phyloP scores from a whole-genome alignment of 1,139 yeast genomes.

The Scheffersomyces parashehatae region DNA sequence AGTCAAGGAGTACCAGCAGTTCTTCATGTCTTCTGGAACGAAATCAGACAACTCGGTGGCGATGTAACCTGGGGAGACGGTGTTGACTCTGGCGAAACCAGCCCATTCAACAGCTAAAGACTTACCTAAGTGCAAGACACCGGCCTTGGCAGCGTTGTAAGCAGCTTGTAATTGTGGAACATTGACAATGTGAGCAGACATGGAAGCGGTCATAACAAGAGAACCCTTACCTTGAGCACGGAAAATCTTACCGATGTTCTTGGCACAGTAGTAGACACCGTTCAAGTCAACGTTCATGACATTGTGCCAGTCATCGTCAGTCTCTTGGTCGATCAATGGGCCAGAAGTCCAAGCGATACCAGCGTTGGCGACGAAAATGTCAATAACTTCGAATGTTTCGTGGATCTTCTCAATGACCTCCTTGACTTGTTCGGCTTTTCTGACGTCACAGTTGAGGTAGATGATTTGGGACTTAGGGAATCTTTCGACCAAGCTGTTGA shows the following conservation, averaged over 20 bases:
- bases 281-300: conserved; percentile 46
- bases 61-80: conserved; percentile 34
- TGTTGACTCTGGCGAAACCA: conserved; percentile 32
- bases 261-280: conserved; percentile 49
- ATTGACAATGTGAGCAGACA: conserved; percentile 67
- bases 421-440: conserved; percentile 39
- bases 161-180: conserved; percentile 65
- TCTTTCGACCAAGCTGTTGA: conserved; percentile 26
- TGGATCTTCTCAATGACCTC: conserved; percentile 32
- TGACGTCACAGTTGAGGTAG: conserved; percentile 43
- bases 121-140: conserved; percentile 31
- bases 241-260: conserved; percentile 41
- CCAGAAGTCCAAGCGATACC: conserved; percentile 51
- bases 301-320: conserved; percentile 47
- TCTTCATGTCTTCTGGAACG: conserved; percentile 19
- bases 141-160: conserved; percentile 51
- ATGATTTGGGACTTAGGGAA: conserved; percentile 34
- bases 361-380: conserved; percentile 55
- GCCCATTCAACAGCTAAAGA: conserved; percentile 36
- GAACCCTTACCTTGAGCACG: conserved; percentile 47
- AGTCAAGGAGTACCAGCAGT: conserved; percentile 20
- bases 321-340: conserved; percentile 35
- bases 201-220: conserved; percentile 61
- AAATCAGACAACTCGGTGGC: conserved; percentile 24
- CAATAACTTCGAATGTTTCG: conserved; percentile 41